Base-by-base conservation (phyloP, 2,329 filamentous ascomycete species). In the Rasamsonia emersonii region DNA sequence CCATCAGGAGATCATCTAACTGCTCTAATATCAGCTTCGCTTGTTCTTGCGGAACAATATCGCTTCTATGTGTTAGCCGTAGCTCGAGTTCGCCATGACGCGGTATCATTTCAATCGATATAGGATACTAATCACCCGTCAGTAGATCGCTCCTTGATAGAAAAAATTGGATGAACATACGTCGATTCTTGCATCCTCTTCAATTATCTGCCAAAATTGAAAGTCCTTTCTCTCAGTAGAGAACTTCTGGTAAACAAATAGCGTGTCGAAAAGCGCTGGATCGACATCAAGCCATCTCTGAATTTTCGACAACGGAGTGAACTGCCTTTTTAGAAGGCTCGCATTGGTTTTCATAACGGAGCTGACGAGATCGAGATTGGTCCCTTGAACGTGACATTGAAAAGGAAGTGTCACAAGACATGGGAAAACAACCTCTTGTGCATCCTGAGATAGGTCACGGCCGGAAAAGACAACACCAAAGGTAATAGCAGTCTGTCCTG, bases 381-480 rank as follows among this genome's bases (percentile, higher is more conserved):
- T 71, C 0, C 65, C 50, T 2, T 53, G 50, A 11, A 81, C 68
- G 14, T 64, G 54, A n/a, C 74, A 73, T 8, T 79, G 54, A 1
- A 91, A 69, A 0, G 89, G 89, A 2, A 94, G 56, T 0, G 86
- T 94, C 1, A 80, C 79, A 34, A 95, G 75, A 50, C 82, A 89
- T 1, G 89, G 88, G 31, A 95, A 83, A 0, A 75, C 68, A 4
- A 73, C 70, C 4, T 67, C 51, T 11, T 71, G 65, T 0, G 77
- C 74, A n/a, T 68, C 62, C 3, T 79, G 69, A 1, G 69, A 68
- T 3, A 71, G 49, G 18, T 64, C 76, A 19, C 86, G 69, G 1
- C 86, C 86, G 6, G 88, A 88, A 5, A 94, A 65, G 0, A 88
- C 83, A 9, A 82, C 68, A 0, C 88, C 89, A 51, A 91, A 93